Evolutionary conservation across 2,329 filamentous ascomycete species (phyloP).

Genomic region (Microdochium bolleyi): DNA sequence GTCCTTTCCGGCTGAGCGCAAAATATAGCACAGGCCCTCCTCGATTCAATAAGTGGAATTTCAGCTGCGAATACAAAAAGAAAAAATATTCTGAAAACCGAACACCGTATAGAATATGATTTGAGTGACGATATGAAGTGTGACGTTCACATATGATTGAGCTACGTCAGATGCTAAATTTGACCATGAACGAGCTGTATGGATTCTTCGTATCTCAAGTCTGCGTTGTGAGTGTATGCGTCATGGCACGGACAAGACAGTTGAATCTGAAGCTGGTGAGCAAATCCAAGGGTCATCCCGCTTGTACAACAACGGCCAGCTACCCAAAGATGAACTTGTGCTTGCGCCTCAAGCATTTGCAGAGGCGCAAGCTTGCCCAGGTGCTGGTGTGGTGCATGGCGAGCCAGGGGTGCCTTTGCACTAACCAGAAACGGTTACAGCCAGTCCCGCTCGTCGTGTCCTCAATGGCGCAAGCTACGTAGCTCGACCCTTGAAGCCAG

Average conservation of each 20-base stretch:
- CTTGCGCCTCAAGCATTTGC: too few species aligned
- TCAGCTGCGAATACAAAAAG: not conserved
- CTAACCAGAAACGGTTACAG: not conserved
- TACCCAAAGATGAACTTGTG: too few species aligned
- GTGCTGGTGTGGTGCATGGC: not conserved
- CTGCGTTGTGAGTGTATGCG: too few species aligned
- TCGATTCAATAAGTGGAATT: constrained; percentile 1
- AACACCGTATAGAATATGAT: not conserved
- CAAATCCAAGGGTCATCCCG: too few species aligned
- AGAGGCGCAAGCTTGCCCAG: not conserved
- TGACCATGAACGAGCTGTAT: too few species aligned
- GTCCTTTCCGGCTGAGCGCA: constrained; percentile 10
- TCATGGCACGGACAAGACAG: too few species aligned
- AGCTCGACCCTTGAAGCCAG: not conserved
- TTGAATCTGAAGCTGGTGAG: too few species aligned
- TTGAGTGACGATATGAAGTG: not conserved
- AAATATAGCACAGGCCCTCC: not conserved
- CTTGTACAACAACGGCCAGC: too few species aligned
- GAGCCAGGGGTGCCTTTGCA: not conserved
- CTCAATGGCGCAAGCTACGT: not conserved
- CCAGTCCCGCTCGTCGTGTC: not conserved
- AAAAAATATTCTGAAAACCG: not conserved
- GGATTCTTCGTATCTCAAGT: too few species aligned
- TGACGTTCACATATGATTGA: too few species aligned
- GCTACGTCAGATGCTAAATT: too few species aligned